Evolutionary conservation across 176 grass and related monocot species (phyloP).

Genomic region (Triticum timopheevii): DNA sequence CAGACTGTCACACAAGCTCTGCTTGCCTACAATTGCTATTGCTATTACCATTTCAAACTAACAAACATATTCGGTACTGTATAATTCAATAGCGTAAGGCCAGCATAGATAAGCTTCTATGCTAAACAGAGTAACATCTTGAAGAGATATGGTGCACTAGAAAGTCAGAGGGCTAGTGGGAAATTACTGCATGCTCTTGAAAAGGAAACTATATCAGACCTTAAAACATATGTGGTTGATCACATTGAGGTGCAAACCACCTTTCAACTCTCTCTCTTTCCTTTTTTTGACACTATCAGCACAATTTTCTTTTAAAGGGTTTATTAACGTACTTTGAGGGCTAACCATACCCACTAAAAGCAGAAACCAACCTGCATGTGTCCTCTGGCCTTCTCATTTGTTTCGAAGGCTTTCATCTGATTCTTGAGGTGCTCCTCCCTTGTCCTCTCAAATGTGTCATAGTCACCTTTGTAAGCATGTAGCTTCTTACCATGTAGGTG

Average conservation of each 20-base stretch:
- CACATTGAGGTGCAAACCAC: not conserved
- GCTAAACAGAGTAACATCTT: not conserved
- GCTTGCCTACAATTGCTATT: not conserved
- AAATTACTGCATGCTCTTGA: not conserved
- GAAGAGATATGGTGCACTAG: constrained; percentile 4
- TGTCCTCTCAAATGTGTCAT: constrained; percentile 95
- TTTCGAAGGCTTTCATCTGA: constrained; percentile 89
- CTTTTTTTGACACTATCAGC: not conserved
- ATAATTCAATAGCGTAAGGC: not conserved
- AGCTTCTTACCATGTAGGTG: constrained; percentile 87
- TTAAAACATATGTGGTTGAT: not conserved
- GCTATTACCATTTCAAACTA: constrained; percentile 14
- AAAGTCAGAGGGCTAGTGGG: not conserved
- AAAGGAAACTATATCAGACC: not conserved
- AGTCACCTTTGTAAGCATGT: constrained; percentile 94
- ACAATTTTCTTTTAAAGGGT: not conserved
- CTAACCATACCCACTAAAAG: constrained; percentile 21
- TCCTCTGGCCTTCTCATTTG: constrained; percentile 75
- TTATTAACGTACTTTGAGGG: not conserved
- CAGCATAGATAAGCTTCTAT: not conserved
- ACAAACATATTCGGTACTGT: not conserved
- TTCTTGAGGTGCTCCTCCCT: constrained; percentile 85
- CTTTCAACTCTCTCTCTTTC: not conserved
- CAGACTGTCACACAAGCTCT: not conserved
- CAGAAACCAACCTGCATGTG: constrained; percentile 84